Base-by-base conservation (phyloP, 768 basidiomycete genomes). In the Pulveroboletus sp. region DNA sequence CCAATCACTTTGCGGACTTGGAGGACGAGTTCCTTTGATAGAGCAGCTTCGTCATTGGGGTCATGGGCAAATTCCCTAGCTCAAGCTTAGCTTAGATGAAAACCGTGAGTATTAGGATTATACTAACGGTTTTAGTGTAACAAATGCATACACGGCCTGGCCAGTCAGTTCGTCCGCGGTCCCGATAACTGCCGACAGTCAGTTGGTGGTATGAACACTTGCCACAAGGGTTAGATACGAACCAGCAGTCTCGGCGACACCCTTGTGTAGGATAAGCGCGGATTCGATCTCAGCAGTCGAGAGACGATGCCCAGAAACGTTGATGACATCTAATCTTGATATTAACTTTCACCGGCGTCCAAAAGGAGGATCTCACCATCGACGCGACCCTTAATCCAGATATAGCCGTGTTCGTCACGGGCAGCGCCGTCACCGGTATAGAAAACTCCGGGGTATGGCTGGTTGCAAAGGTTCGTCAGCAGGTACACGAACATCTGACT, bases 231-330 rank as follows among this genome's bases (percentile, higher is more conserved):
- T 49, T 24, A 19, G 27, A 30, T 20, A 47, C 73, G 16, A 45
- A 78, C 77, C 81, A 31, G 94, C 94, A 8, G 95, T 93, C 76
- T 98, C 95, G 6, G 95, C 93, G 26, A 97, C 93, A 49, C 95
- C 95, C 61, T 82, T 81, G 76, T 97, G 94, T 62, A 90, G 71
- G 68, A 99, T 96, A 38, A 99, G 77, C 7, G 95, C 94, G 3
- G 90, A 93, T 73, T 99, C 95, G 52, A 99, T 96, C 73, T 98
- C 95, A 47, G 95, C 95, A 4, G 95, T 99, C 36, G 92, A 94
- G 46, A 99, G 75, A 60, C 95, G 86, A 69, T 99, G 95, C 2
- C 95, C 95, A 35, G 95, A 94, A 27, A 97, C 94, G 70, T 97
- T 97, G 79, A 96, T 96, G 51, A 96, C 93, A 72, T 95, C 89